Conservation (phyloP, 305 asterid genomes). For the Petunia hybrid region DNA sequence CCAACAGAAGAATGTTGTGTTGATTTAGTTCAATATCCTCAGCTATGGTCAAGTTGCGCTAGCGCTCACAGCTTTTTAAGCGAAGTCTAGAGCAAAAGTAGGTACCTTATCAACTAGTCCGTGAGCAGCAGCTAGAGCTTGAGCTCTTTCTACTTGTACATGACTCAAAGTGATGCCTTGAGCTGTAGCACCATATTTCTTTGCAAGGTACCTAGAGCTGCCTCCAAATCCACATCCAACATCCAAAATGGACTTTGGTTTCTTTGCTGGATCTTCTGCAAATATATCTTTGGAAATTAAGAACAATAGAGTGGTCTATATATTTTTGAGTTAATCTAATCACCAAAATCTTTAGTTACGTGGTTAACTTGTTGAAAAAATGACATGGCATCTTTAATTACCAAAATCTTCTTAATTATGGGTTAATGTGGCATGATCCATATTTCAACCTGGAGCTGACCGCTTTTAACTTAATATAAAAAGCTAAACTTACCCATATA, state of each 20-base stretch:
- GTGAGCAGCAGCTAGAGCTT: conserved; percentile 76
- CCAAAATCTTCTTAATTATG: too few species aligned
- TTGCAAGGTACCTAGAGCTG: conserved; percentile 81
- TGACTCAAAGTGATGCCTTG: conserved; percentile 89
- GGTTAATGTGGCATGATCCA: too few species aligned
- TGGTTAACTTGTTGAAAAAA: too few species aligned
- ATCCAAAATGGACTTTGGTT: conserved; percentile 76
- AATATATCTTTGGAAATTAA: not conserved
- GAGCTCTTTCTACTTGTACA: conserved; percentile 95
- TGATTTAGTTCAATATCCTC: not conserved
- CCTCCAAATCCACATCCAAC: conserved; percentile 99
- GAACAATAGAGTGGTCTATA: not conserved
- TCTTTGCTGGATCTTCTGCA: conserved; percentile 59
- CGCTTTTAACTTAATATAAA: too few species aligned
- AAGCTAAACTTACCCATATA: too few species aligned
- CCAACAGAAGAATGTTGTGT: not conserved
- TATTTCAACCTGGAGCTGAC: too few species aligned
- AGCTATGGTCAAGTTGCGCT: too few species aligned
- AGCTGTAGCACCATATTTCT: conserved; percentile 71
- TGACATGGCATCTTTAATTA: too few species aligned
- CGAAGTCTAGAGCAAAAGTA: not conserved
- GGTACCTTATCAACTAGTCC: conserved; percentile 72
- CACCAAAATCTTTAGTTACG: too few species aligned
- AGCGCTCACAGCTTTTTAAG: not conserved
- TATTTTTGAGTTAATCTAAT: too few species aligned